Base-by-base conservation (phyloP, 306 rosid species). In the Pyrus betulifolia region DNA sequence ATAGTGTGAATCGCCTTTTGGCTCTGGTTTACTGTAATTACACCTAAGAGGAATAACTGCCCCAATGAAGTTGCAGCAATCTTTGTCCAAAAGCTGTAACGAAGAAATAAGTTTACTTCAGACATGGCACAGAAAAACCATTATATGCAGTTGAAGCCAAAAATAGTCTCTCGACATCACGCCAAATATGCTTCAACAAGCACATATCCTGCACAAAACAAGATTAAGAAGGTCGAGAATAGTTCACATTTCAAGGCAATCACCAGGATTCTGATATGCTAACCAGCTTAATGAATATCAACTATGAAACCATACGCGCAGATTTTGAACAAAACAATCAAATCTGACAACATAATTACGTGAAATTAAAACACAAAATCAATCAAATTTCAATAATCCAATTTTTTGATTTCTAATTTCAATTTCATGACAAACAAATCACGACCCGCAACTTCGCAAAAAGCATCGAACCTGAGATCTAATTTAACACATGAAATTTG, bases 121-220 rank as follows among this genome's bases (percentile, higher is more conserved):
- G 70, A 76, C 77, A 79, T 80, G 87, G 74, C 72, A 72, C 60
- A 6, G 83, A 75, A 19, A 67, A 65, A 75, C 70, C 44, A 61
- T 49, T 7, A 75, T 40, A 58, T 1, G 63, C 23, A 58, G 35
- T 31, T 62, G 78, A 73, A 42, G 35, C 59, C 17, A 23, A 73
- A 59, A 80, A 69, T 17, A 33, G 35, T 70, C 60, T 44, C 14
- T 52, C 67, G 11, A 68, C 42, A 74, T 25, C 71, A 64, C 19
- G 18, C 42, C 49, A 74, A 62, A 76, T 54, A 67, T 76, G 69
- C 59, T 72, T 55, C 30, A 68, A n/a, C 52, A 72, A 67, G 4
- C 64, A 72, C 82, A 84, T 64, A 64, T 80, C 80, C 68, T 74
- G 61, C 61, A 66, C 66, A 76, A 14, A 60, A 17, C 45, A 46